Conservation (phyloP, 2,329 filamentous ascomycete species). For the Leptographium lundbergii region DNA sequence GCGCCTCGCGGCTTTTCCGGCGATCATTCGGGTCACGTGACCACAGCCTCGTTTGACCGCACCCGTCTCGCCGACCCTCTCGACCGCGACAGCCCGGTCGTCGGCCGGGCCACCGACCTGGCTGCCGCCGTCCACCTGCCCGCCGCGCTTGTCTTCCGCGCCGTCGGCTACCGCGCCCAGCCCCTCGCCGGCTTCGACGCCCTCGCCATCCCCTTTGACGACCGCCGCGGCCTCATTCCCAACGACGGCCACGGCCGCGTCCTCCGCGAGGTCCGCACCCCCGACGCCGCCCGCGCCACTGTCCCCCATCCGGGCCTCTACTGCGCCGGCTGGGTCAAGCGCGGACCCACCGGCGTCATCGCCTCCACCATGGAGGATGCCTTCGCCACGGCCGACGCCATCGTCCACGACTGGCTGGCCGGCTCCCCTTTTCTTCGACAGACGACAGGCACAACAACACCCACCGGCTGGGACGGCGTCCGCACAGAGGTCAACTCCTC, state of each 20-base stretch:
- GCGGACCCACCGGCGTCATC: conserved; percentile 88
- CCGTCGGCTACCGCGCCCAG: conserved; percentile 86
- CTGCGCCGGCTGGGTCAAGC: conserved; percentile 93
- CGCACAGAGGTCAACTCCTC: conserved; percentile 36
- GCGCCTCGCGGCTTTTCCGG: conserved; percentile 56
- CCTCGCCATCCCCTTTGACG: conserved; percentile 67
- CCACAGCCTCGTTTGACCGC: conserved; percentile 54
- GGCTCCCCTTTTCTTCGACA: conserved; percentile 25
- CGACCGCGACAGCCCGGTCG: conserved; percentile 36
- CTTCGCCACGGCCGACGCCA: conserved; percentile 75
- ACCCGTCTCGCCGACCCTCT: conserved; percentile 43
- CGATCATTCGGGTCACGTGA: conserved; percentile 36
- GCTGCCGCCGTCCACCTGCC: conserved; percentile 43
- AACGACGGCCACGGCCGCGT: conserved; percentile 76
- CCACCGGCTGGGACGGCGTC: conserved; percentile 67
- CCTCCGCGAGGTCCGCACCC: conserved; percentile 22
- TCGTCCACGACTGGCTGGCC: conserved; percentile 61
- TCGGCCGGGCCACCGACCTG: conserved; percentile 29
- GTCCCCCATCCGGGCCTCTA: conserved; percentile 59
- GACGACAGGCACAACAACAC: neutral
- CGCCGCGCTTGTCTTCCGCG: conserved; percentile 70
- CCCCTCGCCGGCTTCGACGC: conserved; percentile 62
- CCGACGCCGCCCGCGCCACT: conserved; percentile 23
- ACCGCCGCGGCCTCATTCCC: conserved; percentile 58
- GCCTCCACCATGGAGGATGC: conserved; percentile 93